Percentiles rank a stretch among this genome's conserved stretches.
phyloP scores from a whole-genome alignment of 176 grass and related monocot genomes.

The Cenchrus fungigraminus region DNA sequence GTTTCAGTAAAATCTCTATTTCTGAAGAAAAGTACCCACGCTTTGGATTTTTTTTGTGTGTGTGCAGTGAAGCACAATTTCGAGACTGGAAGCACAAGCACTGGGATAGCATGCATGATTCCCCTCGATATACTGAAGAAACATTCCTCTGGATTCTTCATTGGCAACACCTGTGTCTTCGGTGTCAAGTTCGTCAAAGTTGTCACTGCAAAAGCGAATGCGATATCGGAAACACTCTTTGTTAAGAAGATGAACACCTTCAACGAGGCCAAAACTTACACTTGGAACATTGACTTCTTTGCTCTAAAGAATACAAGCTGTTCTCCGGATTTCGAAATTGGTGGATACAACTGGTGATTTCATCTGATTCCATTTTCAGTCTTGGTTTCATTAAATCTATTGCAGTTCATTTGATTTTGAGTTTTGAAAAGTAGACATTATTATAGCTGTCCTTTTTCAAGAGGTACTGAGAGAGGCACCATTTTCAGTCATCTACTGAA shows the following conservation, averaged over 20 bases:
- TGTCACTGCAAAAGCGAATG: not conserved
- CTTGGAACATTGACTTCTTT: not conserved
- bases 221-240: not conserved
- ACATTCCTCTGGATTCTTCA: not conserved
- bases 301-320: not conserved
- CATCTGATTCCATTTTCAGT: not conserved
- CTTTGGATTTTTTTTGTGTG: not conserved
- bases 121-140: not conserved
- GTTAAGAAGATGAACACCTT: not conserved
- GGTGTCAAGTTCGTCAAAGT: constrained; percentile 11
- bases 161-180: not conserved
- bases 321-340: not conserved
- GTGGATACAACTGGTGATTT: constrained; percentile 26
- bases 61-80: not conserved
- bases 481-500: not conserved
- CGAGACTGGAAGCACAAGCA: not conserved
- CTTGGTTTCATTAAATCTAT: not conserved
- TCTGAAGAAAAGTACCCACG: not conserved
- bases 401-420: not conserved
- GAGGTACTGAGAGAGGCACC: not conserved
- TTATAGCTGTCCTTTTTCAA: not conserved
- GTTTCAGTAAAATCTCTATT: not conserved
- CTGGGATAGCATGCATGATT: constrained; percentile 11
- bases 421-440: not conserved
- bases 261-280: not conserved